Base-by-base conservation (phyloP, 2,329 filamentous ascomycete genomes). In the Clarireedia monteithiana region DNA sequence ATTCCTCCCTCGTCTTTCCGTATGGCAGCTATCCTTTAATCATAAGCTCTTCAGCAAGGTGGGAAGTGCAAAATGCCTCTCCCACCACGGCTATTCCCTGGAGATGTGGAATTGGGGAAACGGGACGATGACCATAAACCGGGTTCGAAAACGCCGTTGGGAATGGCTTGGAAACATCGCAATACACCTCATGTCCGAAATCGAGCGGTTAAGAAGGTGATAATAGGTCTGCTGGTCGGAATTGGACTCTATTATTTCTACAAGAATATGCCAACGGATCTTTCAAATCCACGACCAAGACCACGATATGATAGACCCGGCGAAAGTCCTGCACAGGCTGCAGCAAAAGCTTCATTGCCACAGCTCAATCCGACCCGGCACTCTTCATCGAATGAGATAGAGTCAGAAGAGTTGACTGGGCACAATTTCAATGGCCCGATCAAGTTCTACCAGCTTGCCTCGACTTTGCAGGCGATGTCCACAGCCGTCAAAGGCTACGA, bases 341-440 rank as follows among this genome's bases (percentile, higher is more conserved):
- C 23, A 7, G 27, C 48, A 39, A 44, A 48, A 54, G 36, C 49
- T 51, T 20, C 56, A 58, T 39, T 42, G 50, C 6, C 56, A 47
- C 15, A 38, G 23, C 17, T 36, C 15, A 38, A 26, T 34, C 10
- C 38, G 26, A 55, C 20, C 10, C 27, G 44, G 20, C 20, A 44
- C 50, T 50, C 60, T n/a, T 58, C 54, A 26, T 3, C 47, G 5
- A 42, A 26, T 5, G 54, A 52, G 15, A 56, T 58, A n/a, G 51
- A 61, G 48, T 39, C 68, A 57, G 57, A 58, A 60, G 65, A 61
- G 24, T 55, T 60, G 26, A 46, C 68, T 48, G 67, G 69, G 55
- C 71, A 76, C 59, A 77, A 77, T 50, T 92, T 86, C 69, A 81
- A 85, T 60, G 91, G 89, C 0, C 80, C 80, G 1, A 77, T 95